phyloP scores from a whole-genome alignment of 1,284 basidiomycete species.

The Austroboletus niveus region DNA sequence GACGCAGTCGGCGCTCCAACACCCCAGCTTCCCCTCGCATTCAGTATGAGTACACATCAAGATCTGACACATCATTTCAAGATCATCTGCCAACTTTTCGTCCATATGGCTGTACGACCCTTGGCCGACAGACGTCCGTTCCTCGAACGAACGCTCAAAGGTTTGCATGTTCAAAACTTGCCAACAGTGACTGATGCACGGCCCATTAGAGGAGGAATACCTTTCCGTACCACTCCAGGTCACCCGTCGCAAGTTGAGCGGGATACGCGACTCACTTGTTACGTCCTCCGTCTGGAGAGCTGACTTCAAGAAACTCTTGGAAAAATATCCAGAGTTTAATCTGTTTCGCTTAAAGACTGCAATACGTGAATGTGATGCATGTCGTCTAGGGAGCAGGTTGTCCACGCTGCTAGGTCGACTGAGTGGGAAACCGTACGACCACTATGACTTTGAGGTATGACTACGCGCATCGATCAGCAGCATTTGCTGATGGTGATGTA shows the following conservation, averaged over 20 bases:
- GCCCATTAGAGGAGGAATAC: conserved; percentile 57
- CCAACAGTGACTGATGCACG: conserved; percentile 5
- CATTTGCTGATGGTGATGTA: conserved; percentile 4
- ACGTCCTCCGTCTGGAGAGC: conserved; percentile 78
- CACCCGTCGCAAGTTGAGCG: conserved; percentile 61
- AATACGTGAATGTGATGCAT: conserved; percentile 72
- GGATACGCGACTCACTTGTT: conserved; percentile 69
- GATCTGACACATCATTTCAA: conserved; percentile 78
- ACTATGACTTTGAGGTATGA: conserved; percentile 53
- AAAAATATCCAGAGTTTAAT: conserved; percentile 64
- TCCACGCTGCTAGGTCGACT: conserved; percentile 61
- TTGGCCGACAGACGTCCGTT: conserved; percentile 50
- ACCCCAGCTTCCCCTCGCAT: conserved; percentile 63
- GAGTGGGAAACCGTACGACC: conserved; percentile 59
- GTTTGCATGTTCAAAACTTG: conserved; percentile 36
- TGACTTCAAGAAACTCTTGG: conserved; percentile 62
- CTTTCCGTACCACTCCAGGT: conserved; percentile 66
- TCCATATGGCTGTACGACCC: conserved; percentile 70
- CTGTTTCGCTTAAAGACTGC: conserved; percentile 53
- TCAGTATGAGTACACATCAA: conserved; percentile 75
- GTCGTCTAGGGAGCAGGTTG: conserved; percentile 65
- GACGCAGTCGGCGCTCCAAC: conserved; percentile 51
- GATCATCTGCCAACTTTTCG: conserved; percentile 81
- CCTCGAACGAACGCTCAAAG: conserved; percentile 51
- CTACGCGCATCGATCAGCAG: not conserved